phyloP scores from a whole-genome alignment of 2,329 filamentous ascomycete species.

The Cordyceps sp. region DNA sequence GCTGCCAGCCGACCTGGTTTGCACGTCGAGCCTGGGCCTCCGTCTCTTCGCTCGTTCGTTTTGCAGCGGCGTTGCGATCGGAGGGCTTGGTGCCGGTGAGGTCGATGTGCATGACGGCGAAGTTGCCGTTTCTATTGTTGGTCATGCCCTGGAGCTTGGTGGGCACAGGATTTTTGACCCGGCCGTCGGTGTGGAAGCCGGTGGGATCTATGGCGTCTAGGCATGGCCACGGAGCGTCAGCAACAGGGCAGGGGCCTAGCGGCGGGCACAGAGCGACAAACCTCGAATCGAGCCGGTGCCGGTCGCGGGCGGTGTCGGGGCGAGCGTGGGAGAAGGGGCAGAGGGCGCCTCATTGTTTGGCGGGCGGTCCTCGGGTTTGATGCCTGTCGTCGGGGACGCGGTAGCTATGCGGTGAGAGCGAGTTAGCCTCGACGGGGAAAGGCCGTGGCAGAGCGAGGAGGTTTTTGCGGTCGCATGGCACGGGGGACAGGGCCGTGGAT shows the following conservation, averaged over 20 bases:
- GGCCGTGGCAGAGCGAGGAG: too few species aligned
- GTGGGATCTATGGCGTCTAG: not conserved
- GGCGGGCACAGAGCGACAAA: not conserved
- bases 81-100: conserved; percentile 27
- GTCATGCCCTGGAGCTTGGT: conserved; percentile 45
- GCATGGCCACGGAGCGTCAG: too few species aligned
- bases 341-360: not conserved
- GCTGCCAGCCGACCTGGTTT: conserved; percentile 34
- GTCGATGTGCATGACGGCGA: conserved; percentile 46
- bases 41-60: conserved; percentile 45
- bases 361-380: not conserved
- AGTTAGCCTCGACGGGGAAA: too few species aligned
- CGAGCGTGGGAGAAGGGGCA: not conserved
- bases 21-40: conserved; percentile 39
- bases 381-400: conserved; percentile 3
- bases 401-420: conserved; percentile 4
- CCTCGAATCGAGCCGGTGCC: not conserved
- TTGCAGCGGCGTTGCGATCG: conserved; percentile 35
- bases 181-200: conserved; percentile 10
- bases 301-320: not conserved
- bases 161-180: conserved; percentile 37
- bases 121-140: conserved; percentile 40
- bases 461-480: too few species aligned
- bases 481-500: not conserved
- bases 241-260: not conserved